These are phyloP conservation scores for Paracamarosporium sp. DNA, from an alignment of 2,329 filamentous ascomycete genomes.

Conservation along the genomic window DNA sequence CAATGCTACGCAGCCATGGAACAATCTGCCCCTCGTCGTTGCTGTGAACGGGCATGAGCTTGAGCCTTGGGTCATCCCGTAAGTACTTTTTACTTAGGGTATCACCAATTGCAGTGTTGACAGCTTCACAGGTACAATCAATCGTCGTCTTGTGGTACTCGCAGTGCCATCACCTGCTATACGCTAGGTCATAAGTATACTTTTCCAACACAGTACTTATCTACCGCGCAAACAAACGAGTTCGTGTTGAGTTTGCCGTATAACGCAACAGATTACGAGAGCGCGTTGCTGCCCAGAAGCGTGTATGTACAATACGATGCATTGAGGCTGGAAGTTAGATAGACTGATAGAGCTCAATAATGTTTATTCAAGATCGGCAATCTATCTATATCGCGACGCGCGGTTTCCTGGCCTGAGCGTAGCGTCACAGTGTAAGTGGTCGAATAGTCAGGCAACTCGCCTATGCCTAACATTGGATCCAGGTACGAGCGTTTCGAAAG, in stretches of 20 bases:
- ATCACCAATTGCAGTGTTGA: slow-evolving; percentile 40
- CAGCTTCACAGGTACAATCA: slow-evolving; percentile 11
- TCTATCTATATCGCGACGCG: no score
- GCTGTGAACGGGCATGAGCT: slow-evolving; percentile 53
- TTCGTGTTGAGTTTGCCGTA: slow-evolving; percentile 64
- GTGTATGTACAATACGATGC: slow-evolving; percentile 71
- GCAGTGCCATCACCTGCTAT: slow-evolving; percentile 24
- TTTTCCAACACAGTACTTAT: slow-evolving; percentile 40
- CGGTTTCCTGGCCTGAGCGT: no score
- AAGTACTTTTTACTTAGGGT: not conserved
- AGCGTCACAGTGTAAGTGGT: not conserved
- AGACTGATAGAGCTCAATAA: slow-evolving; percentile 33
- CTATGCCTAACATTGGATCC: not conserved
- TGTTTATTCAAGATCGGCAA: not conserved
- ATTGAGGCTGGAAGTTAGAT: slow-evolving; percentile 62
- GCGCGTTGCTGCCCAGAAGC: slow-evolving; percentile 59
- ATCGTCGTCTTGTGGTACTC: slow-evolving; percentile 20
- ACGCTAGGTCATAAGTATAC: slow-evolving; percentile 22
- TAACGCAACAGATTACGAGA: slow-evolving; percentile 65
- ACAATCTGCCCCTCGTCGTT: slow-evolving; percentile 59
- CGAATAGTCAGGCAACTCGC: not conserved
- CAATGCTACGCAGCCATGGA: slow-evolving; percentile 60
- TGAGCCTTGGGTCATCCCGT: slow-evolving; percentile 60
- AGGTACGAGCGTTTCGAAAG: no score
- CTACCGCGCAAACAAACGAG: slow-evolving; percentile 57